Conservation (phyloP, 2,329 filamentous ascomycete genomes). For the Colletotrichum sp. region DNA sequence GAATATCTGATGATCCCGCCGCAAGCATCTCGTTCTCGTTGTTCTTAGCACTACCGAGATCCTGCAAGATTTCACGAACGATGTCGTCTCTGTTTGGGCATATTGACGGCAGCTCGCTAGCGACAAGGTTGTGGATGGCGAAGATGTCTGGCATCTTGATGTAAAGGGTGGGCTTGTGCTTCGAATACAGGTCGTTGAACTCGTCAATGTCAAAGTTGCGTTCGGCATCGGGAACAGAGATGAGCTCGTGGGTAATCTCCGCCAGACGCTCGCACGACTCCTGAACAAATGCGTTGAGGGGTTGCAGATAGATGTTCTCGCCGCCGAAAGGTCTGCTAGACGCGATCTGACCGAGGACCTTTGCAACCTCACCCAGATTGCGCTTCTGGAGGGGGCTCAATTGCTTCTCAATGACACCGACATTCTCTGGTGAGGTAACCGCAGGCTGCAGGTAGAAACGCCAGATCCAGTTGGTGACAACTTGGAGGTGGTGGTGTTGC, state of each 20-base stretch:
- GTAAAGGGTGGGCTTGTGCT: conserved; percentile 97
- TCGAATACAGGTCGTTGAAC: conserved; percentile 96
- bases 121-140: conserved; percentile 88
- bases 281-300: conserved; percentile 87
- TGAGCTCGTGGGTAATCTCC: conserved; percentile 76
- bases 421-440: conserved; percentile 86
- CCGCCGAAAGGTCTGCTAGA: conserved; percentile 90
- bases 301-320: conserved; percentile 95
- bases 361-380: conserved; percentile 88
- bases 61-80: conserved; percentile 88
- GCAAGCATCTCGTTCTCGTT: conserved; percentile 94
- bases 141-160: conserved; percentile 99
- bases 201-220: conserved; percentile 97
- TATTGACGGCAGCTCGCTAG: conserved; percentile 77
- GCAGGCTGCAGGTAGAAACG: conserved; percentile 92
- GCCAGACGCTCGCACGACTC: conserved; percentile 83
- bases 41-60: conserved; percentile 93
- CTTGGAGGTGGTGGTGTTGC: conserved; percentile 77
- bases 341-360: conserved; percentile 88
- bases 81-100: conserved; percentile 85
- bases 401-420: conserved; percentile 88
- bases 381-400: conserved; percentile 91
- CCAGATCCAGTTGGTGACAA: conserved; percentile 93
- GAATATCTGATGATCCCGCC: conserved; percentile 87
- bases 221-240: conserved; percentile 86